A percentile compares a stretch with the other conserved stretches of the same genome.
These are phyloP conservation scores for Monosporascus sp. DNA, from an alignment of 2,329 filamentous ascomycete species.

Conservation along the genomic window DNA sequence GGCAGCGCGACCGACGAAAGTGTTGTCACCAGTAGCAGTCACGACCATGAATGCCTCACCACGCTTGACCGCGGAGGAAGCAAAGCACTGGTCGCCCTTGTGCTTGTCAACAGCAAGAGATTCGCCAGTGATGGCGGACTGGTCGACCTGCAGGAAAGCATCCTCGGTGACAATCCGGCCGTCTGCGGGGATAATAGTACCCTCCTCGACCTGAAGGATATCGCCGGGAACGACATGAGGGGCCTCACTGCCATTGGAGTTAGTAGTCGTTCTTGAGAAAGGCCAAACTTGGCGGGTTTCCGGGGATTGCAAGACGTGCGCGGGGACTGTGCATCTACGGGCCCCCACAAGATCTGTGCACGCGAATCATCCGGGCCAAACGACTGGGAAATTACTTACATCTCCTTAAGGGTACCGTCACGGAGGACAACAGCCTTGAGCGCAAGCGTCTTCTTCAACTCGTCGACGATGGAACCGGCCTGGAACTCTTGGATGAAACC, in stretches of 20 bases:
- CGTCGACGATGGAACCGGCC: constrained; percentile 84
- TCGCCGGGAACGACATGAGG: constrained; percentile 84
- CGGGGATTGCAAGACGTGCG: too few species aligned
- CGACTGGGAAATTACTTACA: constrained; percentile 27
- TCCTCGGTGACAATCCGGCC: constrained; percentile 79
- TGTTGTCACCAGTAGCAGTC: constrained; percentile 81
- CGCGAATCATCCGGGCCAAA: too few species aligned
- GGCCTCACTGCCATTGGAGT: constrained; percentile 45
- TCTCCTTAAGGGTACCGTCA: constrained; percentile 70
- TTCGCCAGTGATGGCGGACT: constrained; percentile 88
- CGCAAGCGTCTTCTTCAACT: constrained; percentile 84
- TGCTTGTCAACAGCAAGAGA: constrained; percentile 89
- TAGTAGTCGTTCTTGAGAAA: too few species aligned
- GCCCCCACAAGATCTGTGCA: too few species aligned
- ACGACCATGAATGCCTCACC: constrained; percentile 80
- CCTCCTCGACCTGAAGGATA: constrained; percentile 86
- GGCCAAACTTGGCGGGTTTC: too few species aligned
- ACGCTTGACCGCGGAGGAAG: constrained; percentile 86
- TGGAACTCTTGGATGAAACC: constrained; percentile 89
- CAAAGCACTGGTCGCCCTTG: constrained; percentile 73
- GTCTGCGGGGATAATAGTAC: constrained; percentile 86
- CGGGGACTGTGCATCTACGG: too few species aligned
- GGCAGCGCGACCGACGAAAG: constrained; percentile 83
- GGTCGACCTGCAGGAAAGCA: constrained; percentile 84
- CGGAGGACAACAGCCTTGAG: constrained; percentile 84